phyloP scores from a whole-genome alignment of 257 asterid genomes.

The Nicotiana attenuata region DNA sequence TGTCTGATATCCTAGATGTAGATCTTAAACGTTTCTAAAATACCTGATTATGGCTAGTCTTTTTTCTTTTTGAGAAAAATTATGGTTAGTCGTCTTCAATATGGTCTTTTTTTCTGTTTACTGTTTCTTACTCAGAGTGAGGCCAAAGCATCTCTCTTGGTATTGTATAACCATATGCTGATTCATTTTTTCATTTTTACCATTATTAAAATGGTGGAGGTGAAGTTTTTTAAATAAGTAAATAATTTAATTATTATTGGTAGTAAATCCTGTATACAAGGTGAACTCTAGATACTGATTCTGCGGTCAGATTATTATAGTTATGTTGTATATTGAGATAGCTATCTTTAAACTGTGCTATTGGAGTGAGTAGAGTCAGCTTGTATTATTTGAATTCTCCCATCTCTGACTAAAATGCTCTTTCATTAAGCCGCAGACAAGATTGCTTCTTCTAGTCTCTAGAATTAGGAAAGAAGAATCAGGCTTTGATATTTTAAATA shows the following conservation, averaged over 20 bases:
- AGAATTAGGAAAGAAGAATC: not conserved
- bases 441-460: not conserved
- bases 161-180: not conserved
- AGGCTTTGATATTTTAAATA: not conserved
- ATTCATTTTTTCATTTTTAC: not conserved
- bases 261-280: too few relatives aligned
- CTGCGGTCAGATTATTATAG: too few relatives aligned
- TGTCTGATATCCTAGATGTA: not conserved
- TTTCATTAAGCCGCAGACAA: not conserved
- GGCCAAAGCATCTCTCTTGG: not conserved
- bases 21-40: too few relatives aligned
- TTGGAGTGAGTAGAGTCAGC: not conserved
- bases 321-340: not conserved
- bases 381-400: too few relatives aligned
- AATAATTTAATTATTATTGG: too few relatives aligned
- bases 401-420: not conserved
- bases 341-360: not conserved
- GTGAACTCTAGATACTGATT: too few relatives aligned
- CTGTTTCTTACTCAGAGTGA: not conserved
- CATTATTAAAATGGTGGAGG: not conserved
- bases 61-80: too few relatives aligned
- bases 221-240: too few relatives aligned
- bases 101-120: too few relatives aligned
- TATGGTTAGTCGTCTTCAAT: not conserved
- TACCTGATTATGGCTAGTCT: too few relatives aligned